phyloP scores from a whole-genome alignment of 2,329 filamentous ascomycete species.

The Aphanoascus verrucosus region DNA sequence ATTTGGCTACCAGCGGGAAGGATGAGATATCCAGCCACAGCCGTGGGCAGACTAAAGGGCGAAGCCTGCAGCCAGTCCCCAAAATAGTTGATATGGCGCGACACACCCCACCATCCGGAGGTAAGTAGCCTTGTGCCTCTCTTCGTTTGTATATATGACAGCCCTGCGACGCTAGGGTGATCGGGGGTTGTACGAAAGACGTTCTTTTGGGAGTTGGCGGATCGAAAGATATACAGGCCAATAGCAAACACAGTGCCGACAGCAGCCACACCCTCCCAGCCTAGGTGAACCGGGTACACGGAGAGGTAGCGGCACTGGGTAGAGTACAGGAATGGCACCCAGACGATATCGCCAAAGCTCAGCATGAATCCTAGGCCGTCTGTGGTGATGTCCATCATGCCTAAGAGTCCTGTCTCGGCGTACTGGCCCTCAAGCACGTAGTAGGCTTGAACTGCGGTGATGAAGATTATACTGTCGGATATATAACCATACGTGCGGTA shows the following conservation, averaged over 20 bases:
- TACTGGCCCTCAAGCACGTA: conserved; percentile 78
- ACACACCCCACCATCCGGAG: conserved; percentile 17
- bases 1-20: conserved; percentile 4
- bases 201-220: conserved; percentile 93
- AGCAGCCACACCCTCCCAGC: conserved; percentile 51
- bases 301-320: conserved; percentile 76
- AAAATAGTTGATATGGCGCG: conserved; percentile 19
- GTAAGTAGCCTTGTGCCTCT: conserved; percentile 14
- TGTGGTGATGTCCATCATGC: conserved; percentile 85
- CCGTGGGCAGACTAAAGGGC: conserved; percentile 17
- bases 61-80: conserved; percentile 18
- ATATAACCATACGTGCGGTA: conserved; percentile 74
- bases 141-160: conserved; percentile 71
- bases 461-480: conserved; percentile 74
- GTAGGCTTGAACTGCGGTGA: conserved; percentile 64
- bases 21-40: conserved; percentile 17
- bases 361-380: conserved; percentile 97
- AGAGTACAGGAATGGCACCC: conserved; percentile 85
- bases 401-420: conserved; percentile 81
- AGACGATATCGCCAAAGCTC: conserved; percentile 80
- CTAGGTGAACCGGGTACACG: conserved; percentile 69
- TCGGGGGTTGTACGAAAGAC: conserved; percentile 77
- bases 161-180: conserved; percentile 65
- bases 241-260: conserved; percentile 57
- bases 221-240: conserved; percentile 87